These are phyloP conservation scores for Dipodascus geniculatus DNA, from an alignment of 805 yeast species.

Conservation along the genomic window DNA sequence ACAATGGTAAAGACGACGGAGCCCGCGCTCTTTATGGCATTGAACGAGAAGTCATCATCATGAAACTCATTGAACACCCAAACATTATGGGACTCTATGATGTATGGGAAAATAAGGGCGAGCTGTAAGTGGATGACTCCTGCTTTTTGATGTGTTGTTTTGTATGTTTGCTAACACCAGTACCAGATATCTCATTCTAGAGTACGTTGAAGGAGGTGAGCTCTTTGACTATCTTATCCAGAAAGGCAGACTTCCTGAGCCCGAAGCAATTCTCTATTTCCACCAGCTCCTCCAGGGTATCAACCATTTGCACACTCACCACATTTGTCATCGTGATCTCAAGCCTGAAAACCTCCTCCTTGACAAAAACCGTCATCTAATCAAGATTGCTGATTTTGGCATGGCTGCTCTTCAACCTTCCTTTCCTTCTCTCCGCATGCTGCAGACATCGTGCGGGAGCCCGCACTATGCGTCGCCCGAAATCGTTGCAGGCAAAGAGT, in stretches of 20 bases:
- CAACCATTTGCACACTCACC: slow-evolving; percentile 72
- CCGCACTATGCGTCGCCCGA: slow-evolving; percentile 99
- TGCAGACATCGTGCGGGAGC: slow-evolving; percentile 95
- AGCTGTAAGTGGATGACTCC: slow-evolving; percentile 31
- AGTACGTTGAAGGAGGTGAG: slow-evolving; percentile 97
- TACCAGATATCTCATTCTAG: slow-evolving; percentile 60
- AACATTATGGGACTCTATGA: slow-evolving; percentile 89
- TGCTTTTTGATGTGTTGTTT: not conserved
- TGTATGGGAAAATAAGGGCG: slow-evolving; percentile 96
- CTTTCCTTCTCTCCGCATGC: slow-evolving; percentile 54
- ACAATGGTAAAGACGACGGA: slow-evolving; percentile 21
- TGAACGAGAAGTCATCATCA: slow-evolving; percentile 92
- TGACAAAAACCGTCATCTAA: slow-evolving; percentile 65
- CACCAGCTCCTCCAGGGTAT: slow-evolving; percentile 77
- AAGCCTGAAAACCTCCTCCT: slow-evolving; percentile 71
- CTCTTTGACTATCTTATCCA: slow-evolving; percentile 84
- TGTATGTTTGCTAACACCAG: not conserved
- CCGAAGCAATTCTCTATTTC: slow-evolving; percentile 83
- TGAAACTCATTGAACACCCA: slow-evolving; percentile 90
- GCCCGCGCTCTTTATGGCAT: slow-evolving; percentile 85
- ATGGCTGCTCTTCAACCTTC: slow-evolving; percentile 92
- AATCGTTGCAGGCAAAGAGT: slow-evolving; percentile 86
- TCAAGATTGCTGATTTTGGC: slow-evolving; percentile 96
- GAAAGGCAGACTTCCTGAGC: slow-evolving; percentile 77
- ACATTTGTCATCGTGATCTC: slow-evolving; percentile 80